phyloP scores from a whole-genome alignment of 257 asterid genomes.

The Gentiana macrophylla region DNA sequence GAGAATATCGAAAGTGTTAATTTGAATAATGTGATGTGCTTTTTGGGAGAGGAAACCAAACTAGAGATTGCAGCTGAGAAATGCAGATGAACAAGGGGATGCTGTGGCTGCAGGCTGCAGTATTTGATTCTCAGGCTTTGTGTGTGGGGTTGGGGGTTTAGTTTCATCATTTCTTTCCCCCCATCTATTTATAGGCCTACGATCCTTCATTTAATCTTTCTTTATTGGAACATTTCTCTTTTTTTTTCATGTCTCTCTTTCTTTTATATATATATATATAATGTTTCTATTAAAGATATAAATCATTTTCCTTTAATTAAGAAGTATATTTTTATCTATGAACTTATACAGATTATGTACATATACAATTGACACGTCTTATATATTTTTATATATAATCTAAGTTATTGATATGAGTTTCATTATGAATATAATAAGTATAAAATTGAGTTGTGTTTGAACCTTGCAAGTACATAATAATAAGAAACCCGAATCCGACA shows the following conservation, averaged over 20 bases:
- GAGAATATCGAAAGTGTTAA: not conserved
- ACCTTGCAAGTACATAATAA: too few relatives aligned
- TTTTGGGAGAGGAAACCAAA: constrained; percentile 14
- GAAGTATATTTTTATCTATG: too few relatives aligned
- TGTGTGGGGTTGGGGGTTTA: constrained; percentile 5
- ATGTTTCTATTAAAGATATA: too few relatives aligned
- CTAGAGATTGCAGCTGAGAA: constrained; percentile 53
- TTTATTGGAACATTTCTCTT: not conserved
- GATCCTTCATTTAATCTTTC: not conserved
- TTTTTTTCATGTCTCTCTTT: not conserved
- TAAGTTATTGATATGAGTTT: too few relatives aligned
- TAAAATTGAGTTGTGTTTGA: too few relatives aligned
- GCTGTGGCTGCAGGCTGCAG: not conserved
- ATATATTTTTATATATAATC: too few relatives aligned
- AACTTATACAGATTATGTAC: too few relatives aligned
- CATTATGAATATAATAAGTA: too few relatives aligned
- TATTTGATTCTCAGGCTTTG: constrained; percentile 11
- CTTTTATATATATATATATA: not conserved
- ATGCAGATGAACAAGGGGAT: constrained; percentile 36
- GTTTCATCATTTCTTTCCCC: not conserved
- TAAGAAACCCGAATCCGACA: too few relatives aligned
- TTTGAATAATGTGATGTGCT: not conserved
- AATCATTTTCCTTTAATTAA: too few relatives aligned
- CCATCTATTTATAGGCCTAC: not conserved
- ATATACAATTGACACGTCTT: too few relatives aligned